A percentile compares a stretch with the other conserved stretches of the same genome.
Conservation (phyloP, 1,139 yeast genomes). For the Yamadazyma conglobata region DNA sequence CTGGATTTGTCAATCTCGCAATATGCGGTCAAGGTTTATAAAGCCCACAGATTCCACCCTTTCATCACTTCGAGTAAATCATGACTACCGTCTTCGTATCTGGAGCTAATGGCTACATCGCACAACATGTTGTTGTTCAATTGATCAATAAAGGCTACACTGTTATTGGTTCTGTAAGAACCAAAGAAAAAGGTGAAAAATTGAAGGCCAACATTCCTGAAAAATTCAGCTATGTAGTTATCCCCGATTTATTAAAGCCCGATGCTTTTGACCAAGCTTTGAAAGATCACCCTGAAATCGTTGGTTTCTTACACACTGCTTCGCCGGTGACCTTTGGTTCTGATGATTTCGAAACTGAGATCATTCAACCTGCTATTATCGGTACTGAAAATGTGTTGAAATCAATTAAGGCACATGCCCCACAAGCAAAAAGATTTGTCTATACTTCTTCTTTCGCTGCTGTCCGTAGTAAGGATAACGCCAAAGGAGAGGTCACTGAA, state of each 20-base stretch:
- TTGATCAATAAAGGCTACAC: constrained; percentile 20
- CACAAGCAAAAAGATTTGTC: constrained; percentile 25
- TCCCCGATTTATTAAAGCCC: constrained; percentile 16
- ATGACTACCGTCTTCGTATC: constrained; percentile 36
- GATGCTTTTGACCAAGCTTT: constrained; percentile 17
- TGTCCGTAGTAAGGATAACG: constrained; percentile 12
- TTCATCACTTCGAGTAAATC: no score
- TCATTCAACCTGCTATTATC: constrained; percentile 31
- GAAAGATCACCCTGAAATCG: constrained; percentile 13
- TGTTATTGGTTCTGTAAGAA: constrained; percentile 30
- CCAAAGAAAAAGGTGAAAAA: constrained; percentile 21
- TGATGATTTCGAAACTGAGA: constrained; percentile 26
- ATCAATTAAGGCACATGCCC: constrained; percentile 24
- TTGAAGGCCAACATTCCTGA: constrained; percentile 14
- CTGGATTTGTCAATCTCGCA: no score
- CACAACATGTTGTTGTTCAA: constrained; percentile 29
- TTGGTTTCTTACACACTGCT: constrained; percentile 16
- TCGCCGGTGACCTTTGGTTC: constrained; percentile 13
- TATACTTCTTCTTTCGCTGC: constrained; percentile 33
- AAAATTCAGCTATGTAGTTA: constrained; percentile 21
- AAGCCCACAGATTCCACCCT: no score
- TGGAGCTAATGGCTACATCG: constrained; percentile 56
- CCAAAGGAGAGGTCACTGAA: constrained; percentile 22
- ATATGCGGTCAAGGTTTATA: no score
- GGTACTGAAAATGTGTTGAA: constrained; percentile 31